phyloP scores from a whole-genome alignment of 2,329 filamentous ascomycete species.

The Ceratocystis alfenasii region DNA sequence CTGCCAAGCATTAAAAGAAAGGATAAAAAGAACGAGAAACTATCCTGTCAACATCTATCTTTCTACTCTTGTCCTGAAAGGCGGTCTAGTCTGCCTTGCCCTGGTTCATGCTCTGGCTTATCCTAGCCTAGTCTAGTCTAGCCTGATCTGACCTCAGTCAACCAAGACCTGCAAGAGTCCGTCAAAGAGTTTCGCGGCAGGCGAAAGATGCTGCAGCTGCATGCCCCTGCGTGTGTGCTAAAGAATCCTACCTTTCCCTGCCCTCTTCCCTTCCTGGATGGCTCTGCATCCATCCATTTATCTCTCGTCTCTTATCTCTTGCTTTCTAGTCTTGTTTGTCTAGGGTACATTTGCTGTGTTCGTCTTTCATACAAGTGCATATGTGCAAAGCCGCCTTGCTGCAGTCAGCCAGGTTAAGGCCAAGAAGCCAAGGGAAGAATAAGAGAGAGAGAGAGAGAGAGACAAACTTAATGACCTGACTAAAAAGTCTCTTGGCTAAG shows the following conservation, averaged over 20 bases:
- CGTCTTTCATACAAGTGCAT: background rate
- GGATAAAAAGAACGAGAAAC: background rate
- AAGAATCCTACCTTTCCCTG: background rate
- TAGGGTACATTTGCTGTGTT: background rate
- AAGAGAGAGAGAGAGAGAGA: background rate
- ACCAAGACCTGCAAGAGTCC: background rate
- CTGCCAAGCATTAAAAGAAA: background rate
- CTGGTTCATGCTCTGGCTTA: background rate
- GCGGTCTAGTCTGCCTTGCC: background rate
- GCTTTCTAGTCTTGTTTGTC: background rate
- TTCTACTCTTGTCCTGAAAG: background rate
- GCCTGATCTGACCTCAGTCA: background rate
- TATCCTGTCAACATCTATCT: background rate
- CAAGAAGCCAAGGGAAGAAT: too few relatives aligned
- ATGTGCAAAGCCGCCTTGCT: background rate
- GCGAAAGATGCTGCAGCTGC: constrained; percentile 7
- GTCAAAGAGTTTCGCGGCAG: background rate
- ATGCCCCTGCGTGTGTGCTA: constrained; percentile 4
- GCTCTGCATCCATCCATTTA: too few relatives aligned
- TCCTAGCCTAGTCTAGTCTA: background rate
- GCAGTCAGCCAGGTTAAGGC: background rate
- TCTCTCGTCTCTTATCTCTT: too few relatives aligned
- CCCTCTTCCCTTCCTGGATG: too few relatives aligned
- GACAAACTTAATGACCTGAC: background rate
- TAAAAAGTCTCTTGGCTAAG: background rate